Percentiles rank a stretch among this genome's conserved stretches.
Evolutionary conservation across 257 asterid species (phyloP).

Genomic region (Plectranthus barbatus): DNA sequence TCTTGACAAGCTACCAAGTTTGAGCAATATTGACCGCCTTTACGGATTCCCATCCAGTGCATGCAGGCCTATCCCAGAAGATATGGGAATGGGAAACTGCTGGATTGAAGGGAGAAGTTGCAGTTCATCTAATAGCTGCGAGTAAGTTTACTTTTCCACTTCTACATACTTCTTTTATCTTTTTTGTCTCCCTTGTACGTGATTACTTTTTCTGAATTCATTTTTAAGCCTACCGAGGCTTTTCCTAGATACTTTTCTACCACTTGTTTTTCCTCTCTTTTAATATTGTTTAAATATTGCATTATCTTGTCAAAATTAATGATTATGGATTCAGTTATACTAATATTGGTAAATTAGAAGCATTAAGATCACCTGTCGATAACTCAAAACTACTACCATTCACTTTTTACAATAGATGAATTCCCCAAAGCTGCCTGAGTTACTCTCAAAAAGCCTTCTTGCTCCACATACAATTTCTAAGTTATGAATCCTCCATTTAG

Average conservation of each 20-base stretch:
- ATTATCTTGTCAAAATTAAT: neutral
- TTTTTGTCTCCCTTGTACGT: neutral
- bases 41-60: constrained; percentile 62
- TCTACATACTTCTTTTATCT: neutral
- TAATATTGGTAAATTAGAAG: neutral
- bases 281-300: neutral
- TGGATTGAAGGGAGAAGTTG: constrained; percentile 92
- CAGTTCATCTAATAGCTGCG: constrained; percentile 79
- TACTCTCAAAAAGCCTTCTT: neutral
- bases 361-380: neutral
- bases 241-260: neutral
- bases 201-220: neutral
- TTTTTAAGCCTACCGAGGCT: neutral
- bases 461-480: constrained; percentile 2
- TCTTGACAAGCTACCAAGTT: constrained; percentile 75
- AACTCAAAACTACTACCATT: neutral
- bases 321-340: neutral
- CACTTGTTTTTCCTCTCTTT: neutral
- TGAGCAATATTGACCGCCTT: constrained; percentile 63
- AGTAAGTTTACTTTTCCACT: constrained; percentile 33
- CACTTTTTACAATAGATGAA: neutral
- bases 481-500: neutral
- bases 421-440: neutral
- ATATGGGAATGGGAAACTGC: constrained; percentile 62
- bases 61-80: constrained; percentile 68